Percentiles rank a stretch among this genome's conserved stretches.
These are phyloP conservation scores for Penicillium argentinense DNA, from an alignment of 495 filamentous ascomycete genomes.

Conservation along the genomic window DNA sequence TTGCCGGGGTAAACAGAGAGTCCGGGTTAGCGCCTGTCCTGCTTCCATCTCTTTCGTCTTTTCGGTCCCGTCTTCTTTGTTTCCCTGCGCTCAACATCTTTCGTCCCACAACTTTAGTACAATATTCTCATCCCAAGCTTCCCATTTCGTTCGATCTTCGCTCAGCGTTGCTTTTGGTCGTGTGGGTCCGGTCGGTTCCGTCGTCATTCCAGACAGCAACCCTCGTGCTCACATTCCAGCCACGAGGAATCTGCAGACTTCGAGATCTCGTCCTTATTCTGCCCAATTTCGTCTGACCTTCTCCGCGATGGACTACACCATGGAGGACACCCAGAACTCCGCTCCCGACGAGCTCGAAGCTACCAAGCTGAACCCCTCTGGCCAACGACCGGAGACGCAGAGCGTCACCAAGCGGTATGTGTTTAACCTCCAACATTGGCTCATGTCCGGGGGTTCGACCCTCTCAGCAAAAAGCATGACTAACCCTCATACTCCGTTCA, in stretches of 20 bases:
- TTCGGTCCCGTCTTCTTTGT: conserved; percentile 6
- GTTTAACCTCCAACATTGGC: no score
- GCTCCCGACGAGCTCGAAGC: conserved; percentile 58
- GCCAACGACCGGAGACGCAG: conserved; percentile 61
- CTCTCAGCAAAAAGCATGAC: not conserved
- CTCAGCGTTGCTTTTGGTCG: conserved; percentile 10
- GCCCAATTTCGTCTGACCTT: not conserved
- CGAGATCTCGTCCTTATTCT: conserved; percentile 10
- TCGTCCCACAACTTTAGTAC: no score
- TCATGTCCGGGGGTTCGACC: no score
- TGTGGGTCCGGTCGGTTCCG: conserved; percentile 38
- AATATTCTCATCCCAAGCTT: not conserved
- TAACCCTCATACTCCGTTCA: not conserved
- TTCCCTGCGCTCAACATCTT: not conserved
- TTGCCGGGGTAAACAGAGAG: conserved; percentile 15
- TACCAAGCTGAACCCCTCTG: conserved; percentile 58
- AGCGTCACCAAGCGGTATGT: conserved; percentile 77
- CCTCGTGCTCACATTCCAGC: conserved; percentile 32
- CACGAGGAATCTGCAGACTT: conserved; percentile 18
- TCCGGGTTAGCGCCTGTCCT: not conserved
- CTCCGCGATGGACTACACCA: conserved; percentile 58
- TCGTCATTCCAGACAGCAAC: conserved; percentile 46
- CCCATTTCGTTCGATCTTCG: not conserved
- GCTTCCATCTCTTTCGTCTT: conserved; percentile 1
- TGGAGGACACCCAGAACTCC: conserved; percentile 73